Conservation (phyloP, 2,329 filamentous ascomycete genomes). For the Berkeleyomyces rouxiae region DNA sequence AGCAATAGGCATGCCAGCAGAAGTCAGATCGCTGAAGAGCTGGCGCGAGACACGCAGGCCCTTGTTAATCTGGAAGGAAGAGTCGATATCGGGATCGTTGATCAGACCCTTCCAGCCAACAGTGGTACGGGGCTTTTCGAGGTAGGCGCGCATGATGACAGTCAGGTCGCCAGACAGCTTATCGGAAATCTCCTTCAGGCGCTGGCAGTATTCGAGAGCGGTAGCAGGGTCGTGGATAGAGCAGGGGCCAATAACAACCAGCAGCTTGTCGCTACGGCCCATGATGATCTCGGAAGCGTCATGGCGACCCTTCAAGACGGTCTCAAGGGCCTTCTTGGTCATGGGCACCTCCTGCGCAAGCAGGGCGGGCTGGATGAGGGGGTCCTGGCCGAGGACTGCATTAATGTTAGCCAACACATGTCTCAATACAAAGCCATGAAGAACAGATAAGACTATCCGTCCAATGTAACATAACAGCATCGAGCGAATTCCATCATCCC, state of each 20-base stretch:
- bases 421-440: not conserved
- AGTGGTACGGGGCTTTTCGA: slow-evolving; percentile 95
- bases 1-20: slow-evolving; percentile 80
- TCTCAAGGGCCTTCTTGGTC: slow-evolving; percentile 38
- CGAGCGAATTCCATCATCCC: too few species aligned
- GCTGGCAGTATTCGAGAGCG: slow-evolving; percentile 74
- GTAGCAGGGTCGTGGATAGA: slow-evolving; percentile 87
- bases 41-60: slow-evolving; percentile 81
- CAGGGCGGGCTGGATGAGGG: slow-evolving; percentile 79
- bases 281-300: slow-evolving; percentile 55
- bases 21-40: slow-evolving; percentile 81
- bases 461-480: too few species aligned
- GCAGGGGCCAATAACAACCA: slow-evolving; percentile 90
- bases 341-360: slow-evolving; percentile 81
- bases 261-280: slow-evolving; percentile 38
- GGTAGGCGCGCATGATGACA: slow-evolving; percentile 96
- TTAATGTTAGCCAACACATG: not conserved
- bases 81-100: slow-evolving; percentile 96
- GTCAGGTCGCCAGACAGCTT: slow-evolving; percentile 70
- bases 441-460: too few species aligned
- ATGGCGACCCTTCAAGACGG: slow-evolving; percentile 43
- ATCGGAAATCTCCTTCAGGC: slow-evolving; percentile 59
- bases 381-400: slow-evolving; percentile 75
- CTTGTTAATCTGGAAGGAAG: slow-evolving; percentile 98
- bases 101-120: slow-evolving; percentile 99